These are phyloP conservation scores for Podochytrium sp. DNA, from an alignment of 192 early-diverging fungal genomes.

Conservation along the genomic window DNA sequence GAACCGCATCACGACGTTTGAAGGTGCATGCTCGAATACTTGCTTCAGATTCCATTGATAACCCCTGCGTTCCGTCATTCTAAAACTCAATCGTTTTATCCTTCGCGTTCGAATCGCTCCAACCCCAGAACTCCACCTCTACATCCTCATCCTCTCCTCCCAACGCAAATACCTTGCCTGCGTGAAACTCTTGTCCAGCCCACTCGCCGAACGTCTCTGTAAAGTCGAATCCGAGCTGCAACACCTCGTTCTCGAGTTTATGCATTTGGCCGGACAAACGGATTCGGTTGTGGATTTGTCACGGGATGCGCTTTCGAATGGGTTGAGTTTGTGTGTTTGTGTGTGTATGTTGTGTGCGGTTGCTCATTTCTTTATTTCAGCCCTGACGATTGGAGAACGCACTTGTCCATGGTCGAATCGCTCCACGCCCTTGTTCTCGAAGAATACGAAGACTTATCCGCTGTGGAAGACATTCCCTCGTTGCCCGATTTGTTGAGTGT, in stretches of 20 bases:
- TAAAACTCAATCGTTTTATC: not conserved
- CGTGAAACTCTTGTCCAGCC: conserved; percentile 62
- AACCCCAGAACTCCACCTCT: conserved; percentile 73
- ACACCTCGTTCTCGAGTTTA: conserved; percentile 17
- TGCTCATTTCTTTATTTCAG: conserved; percentile 38
- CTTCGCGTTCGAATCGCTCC: not conserved
- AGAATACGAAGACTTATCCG: conserved; percentile 32
- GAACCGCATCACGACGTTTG: conserved; percentile 64
- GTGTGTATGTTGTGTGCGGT: not conserved
- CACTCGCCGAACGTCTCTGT: conserved; percentile 58
- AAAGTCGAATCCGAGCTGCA: conserved; percentile 72
- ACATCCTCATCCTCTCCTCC: conserved; percentile 70
- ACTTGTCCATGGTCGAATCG: conserved; percentile 65
- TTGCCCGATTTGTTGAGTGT: not conserved
- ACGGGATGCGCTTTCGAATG: not conserved
- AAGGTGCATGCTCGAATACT: conserved; percentile 45
- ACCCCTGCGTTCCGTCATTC: too few species aligned
- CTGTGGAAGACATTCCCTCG: too few species aligned
- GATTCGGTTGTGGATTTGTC: conserved; percentile 23
- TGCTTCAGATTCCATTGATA: too few species aligned
- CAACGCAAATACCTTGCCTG: conserved; percentile 74
- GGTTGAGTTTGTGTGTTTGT: not conserved
- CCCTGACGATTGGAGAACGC: conserved; percentile 77
- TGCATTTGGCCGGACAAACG: conserved; percentile 25
- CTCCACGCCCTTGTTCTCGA: conserved; percentile 47